Conservation (phyloP, 2,329 filamentous ascomycete genomes). For the Ceratocystis cubensis region DNA sequence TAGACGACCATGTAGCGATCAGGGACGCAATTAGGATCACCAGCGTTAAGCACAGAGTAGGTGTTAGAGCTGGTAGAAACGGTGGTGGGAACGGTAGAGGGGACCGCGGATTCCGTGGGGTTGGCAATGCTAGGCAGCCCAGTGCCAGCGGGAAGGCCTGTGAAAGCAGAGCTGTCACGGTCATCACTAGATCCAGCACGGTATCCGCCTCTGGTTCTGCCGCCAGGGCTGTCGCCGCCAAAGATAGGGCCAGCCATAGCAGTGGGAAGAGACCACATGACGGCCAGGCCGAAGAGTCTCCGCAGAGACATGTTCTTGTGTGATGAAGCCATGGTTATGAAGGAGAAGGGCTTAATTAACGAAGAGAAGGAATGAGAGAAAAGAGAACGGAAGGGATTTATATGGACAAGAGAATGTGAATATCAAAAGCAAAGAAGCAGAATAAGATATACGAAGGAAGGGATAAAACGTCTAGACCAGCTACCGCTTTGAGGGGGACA, state of each 20-base stretch:
- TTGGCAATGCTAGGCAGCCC: conserved; percentile 37
- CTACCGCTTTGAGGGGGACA: conserved; percentile 10
- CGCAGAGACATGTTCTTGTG: conserved; percentile 3
- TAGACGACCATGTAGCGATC: conserved; percentile 55
- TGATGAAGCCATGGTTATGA: conserved; percentile 23
- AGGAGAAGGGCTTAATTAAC: not conserved
- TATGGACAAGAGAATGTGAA: conserved; percentile 9
- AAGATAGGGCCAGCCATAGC: conserved; percentile 25
- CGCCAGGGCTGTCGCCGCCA: conserved; percentile 11
- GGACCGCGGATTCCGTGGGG: conserved; percentile 29
- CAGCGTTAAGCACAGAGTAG: conserved; percentile 39
- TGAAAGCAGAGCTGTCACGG: not conserved
- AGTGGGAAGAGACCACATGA: conserved; percentile 24
- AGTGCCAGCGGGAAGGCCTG: not conserved
- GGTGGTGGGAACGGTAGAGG: conserved; percentile 24
- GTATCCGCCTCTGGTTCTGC: not conserved
- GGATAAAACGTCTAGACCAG: conserved; percentile 13
- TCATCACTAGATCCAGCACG: too few species aligned
- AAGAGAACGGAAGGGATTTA: not conserved
- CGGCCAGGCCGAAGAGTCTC: conserved; percentile 22
- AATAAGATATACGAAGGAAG: not conserved
- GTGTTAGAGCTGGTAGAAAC: conserved; percentile 27
- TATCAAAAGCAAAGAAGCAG: not conserved
- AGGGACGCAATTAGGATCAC: conserved; percentile 37
- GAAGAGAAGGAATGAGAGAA: not conserved